phyloP scores from a whole-genome alignment of 257 asterid genomes.

The Primulina eburnea region DNA sequence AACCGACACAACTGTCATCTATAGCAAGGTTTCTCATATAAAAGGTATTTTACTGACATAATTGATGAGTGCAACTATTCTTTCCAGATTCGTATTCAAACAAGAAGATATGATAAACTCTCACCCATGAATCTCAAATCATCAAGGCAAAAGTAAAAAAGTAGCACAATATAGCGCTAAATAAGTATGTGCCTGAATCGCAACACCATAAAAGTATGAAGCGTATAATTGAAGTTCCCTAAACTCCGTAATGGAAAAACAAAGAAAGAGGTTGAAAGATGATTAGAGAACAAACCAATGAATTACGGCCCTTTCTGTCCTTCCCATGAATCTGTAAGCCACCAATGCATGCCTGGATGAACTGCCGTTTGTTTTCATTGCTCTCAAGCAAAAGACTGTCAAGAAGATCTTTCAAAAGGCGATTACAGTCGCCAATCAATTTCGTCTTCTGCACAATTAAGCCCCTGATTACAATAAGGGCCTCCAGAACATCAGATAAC shows the following conservation, averaged over 20 bases:
- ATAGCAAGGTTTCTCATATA: neutral
- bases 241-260: neutral
- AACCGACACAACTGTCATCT: neutral
- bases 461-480: slow-evolving; percentile 95
- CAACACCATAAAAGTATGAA: slow-evolving; percentile 1
- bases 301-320: slow-evolving; percentile 78
- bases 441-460: slow-evolving; percentile 94
- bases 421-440: slow-evolving; percentile 87
- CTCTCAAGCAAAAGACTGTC: slow-evolving; percentile 95
- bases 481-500: slow-evolving; percentile 92
- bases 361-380: slow-evolving; percentile 84
- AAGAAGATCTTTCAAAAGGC: slow-evolving; percentile 87
- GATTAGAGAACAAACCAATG: slow-evolving; percentile 61
- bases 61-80: slow-evolving; percentile 1
- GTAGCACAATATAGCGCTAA: slow-evolving; percentile 16
- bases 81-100: slow-evolving; percentile 15
- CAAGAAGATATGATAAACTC: neutral
- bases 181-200: slow-evolving; percentile 1
- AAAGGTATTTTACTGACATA: slow-evolving; percentile 10
- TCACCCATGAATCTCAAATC: slow-evolving; percentile 15
- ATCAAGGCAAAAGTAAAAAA: slow-evolving; percentile 2
- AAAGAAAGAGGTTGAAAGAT: slow-evolving; percentile 8
- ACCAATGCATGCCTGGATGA: slow-evolving; percentile 92
- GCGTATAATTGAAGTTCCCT: neutral
- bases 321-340: slow-evolving; percentile 91